These are phyloP conservation scores for Cryomyces minteri DNA, from an alignment of 495 filamentous ascomycete genomes.

Conservation along the genomic window DNA sequence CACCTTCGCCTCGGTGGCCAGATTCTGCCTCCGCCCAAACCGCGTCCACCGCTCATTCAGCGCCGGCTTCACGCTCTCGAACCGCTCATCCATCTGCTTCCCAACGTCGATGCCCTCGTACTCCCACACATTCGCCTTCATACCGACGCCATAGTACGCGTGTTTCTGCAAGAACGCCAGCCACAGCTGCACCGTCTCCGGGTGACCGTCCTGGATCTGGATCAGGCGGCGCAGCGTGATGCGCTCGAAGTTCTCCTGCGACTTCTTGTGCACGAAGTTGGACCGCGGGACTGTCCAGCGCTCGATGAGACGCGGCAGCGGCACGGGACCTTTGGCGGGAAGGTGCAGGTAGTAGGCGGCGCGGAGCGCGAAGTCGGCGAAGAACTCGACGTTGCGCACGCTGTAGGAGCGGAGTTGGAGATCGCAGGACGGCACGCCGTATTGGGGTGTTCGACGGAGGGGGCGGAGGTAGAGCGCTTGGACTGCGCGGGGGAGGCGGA, in stretches of 20 bases:
- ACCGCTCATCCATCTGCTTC: slow-evolving; percentile 14
- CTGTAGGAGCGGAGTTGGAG: slow-evolving; percentile 87
- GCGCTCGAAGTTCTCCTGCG: slow-evolving; percentile 92
- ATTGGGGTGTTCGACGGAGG: slow-evolving; percentile 50
- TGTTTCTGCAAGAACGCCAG: slow-evolving; percentile 79
- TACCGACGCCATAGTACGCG: slow-evolving; percentile 83
- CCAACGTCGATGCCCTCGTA: slow-evolving; percentile 39
- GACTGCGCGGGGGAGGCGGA: slow-evolving; percentile 52
- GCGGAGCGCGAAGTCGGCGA: slow-evolving; percentile 84
- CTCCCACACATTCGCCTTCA: slow-evolving; percentile 97
- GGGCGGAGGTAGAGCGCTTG: slow-evolving; percentile 77
- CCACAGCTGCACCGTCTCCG: slow-evolving; percentile 78
- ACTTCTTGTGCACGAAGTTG: slow-evolving; percentile 91
- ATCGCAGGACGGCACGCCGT: slow-evolving; percentile 70
- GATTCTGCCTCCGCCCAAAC: slow-evolving; percentile 2
- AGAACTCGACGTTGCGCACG: slow-evolving; percentile 81
- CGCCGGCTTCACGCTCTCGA: slow-evolving; percentile 11
- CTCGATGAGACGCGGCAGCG: slow-evolving; percentile 71
- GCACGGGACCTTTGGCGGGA: slow-evolving; percentile 69
- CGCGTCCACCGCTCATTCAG: slow-evolving; percentile 3
- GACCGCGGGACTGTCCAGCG: slow-evolving; percentile 86
- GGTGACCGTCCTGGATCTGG: slow-evolving; percentile 83
- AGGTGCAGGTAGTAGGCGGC: slow-evolving; percentile 88
- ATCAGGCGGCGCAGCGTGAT: slow-evolving; percentile 73
- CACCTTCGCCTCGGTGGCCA: slow-evolving; percentile 9